Percentiles rank a stretch among this genome's conserved stretches.
Evolutionary conservation across 805 yeast species (phyloP).

Genomic region (Yamadazyma laniorum): DNA sequence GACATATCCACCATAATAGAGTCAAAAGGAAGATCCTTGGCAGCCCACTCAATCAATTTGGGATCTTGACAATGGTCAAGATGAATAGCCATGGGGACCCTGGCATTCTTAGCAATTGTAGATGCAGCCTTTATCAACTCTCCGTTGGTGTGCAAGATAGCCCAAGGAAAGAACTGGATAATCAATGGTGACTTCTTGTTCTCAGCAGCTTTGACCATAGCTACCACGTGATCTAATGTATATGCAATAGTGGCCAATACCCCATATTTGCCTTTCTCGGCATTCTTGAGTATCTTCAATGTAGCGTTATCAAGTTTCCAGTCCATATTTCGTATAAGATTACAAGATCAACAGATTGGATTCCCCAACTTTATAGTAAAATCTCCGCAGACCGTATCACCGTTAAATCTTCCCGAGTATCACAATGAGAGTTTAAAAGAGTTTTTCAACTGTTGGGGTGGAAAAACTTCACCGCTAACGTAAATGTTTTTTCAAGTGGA

Average conservation of each 20-base stretch:
- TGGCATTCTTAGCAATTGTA: conserved; percentile 23
- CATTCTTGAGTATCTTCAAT: conserved; percentile 25
- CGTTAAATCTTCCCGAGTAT: too few relatives aligned
- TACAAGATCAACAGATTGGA: background rate
- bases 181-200: conserved; percentile 29
- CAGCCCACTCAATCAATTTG: conserved; percentile 27
- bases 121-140: conserved; percentile 25
- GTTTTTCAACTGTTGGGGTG: too few relatives aligned
- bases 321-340: too few relatives aligned
- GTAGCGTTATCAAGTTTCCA: conserved; percentile 18
- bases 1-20: conserved; percentile 42
- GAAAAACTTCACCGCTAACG: too few relatives aligned
- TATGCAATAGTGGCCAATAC: conserved; percentile 35
- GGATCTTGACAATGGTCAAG: conserved; percentile 35
- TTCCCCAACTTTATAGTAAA: background rate
- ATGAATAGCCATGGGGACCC: conserved; percentile 36
- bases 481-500: too few relatives aligned
- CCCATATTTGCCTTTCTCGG: conserved; percentile 29
- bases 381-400: too few relatives aligned
- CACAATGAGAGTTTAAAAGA: too few relatives aligned
- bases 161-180: conserved; percentile 37
- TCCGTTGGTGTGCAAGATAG: conserved; percentile 30
- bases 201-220: conserved; percentile 36
- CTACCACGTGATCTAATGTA: conserved; percentile 32
- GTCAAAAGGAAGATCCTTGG: conserved; percentile 33